Evolutionary conservation across 176 grass and related monocot species (phyloP).

Genomic region (Poa pratensis): DNA sequence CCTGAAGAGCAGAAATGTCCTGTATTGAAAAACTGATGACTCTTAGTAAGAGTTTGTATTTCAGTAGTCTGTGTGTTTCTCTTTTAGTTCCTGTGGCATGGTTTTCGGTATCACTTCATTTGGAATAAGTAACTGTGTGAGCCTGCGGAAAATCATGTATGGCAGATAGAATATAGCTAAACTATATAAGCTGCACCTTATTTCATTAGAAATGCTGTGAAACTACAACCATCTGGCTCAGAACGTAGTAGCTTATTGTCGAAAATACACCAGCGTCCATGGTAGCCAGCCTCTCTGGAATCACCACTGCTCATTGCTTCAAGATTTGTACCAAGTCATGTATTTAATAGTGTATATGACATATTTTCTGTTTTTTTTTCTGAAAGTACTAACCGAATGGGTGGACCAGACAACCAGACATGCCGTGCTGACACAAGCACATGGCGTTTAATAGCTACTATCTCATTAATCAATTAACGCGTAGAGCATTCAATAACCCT

Average conservation of each 20-base stretch:
- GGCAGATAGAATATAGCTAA: constrained; percentile 17
- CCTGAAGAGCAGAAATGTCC: background rate
- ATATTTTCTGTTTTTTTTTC: background rate
- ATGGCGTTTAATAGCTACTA: background rate
- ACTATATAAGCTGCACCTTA: constrained; percentile 16
- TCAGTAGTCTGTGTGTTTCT: constrained; percentile 24
- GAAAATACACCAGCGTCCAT: background rate
- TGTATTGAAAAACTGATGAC: constrained; percentile 2
- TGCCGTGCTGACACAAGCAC: background rate
- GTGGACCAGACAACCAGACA: background rate
- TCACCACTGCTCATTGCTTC: background rate
- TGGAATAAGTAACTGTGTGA: constrained; percentile 12
- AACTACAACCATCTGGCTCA: constrained; percentile 3
- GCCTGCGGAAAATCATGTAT: constrained; percentile 4
- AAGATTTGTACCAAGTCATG: background rate
- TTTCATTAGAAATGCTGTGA: constrained; percentile 1
- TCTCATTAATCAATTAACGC: background rate
- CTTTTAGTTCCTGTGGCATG: constrained; percentile 10
- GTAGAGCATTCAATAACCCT: background rate
- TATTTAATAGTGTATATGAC: background rate
- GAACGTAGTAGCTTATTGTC: background rate
- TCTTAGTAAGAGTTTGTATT: constrained; percentile 1
- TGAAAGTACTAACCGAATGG: background rate
- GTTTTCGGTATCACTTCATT: constrained; percentile 26
- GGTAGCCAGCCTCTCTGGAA: background rate